phyloP scores from a whole-genome alignment of 164 flowering plant species.

The Warburgia ugandensis region DNA sequence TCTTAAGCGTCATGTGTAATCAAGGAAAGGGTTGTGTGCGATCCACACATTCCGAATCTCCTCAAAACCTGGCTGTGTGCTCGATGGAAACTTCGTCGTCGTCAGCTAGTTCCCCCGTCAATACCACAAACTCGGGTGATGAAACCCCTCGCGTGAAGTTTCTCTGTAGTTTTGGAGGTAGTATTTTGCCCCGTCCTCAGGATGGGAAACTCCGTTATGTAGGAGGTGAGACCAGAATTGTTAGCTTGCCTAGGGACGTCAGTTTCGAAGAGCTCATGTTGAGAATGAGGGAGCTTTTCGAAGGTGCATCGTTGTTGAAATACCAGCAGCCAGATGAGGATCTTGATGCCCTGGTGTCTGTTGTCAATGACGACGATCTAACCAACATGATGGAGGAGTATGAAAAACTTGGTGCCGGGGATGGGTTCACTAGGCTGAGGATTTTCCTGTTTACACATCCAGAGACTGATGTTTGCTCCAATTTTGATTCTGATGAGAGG shows the following conservation, averaged over 20 bases:
- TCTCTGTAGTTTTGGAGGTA: conserved; percentile 83
- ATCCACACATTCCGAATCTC: conserved; percentile 13
- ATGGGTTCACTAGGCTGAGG: conserved; percentile 79
- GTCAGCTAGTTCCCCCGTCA: conserved; percentile 11
- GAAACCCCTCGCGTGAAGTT: conserved; percentile 70
- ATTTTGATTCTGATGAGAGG: conserved; percentile 67
- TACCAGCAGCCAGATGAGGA: conserved; percentile 99
- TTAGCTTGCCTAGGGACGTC: conserved; percentile 63
- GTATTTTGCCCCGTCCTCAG: conserved; percentile 86
- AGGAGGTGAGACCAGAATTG: conserved; percentile 94
- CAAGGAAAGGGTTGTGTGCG: conserved; percentile 18
- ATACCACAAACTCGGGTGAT: conserved; percentile 28
- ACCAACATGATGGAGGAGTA: conserved; percentile 99
- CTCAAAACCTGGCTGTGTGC: conserved; percentile 14
- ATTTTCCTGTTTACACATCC: conserved; percentile 64
- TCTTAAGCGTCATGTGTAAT: conserved; percentile 39
- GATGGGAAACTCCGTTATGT: conserved; percentile 95
- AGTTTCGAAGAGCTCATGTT: conserved; percentile 64
- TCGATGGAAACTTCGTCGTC: conserved; percentile 44
- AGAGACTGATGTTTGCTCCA: conserved; percentile 55
- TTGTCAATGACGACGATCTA: conserved; percentile 96
- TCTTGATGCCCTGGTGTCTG: conserved; percentile 94
- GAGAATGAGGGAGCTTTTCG: conserved; percentile 79
- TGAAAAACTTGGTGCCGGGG: conserved; percentile 77
- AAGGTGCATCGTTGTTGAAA: conserved; percentile 57